phyloP scores from a whole-genome alignment of 208 protist genomes.

The Phytomonas serpens region DNA sequence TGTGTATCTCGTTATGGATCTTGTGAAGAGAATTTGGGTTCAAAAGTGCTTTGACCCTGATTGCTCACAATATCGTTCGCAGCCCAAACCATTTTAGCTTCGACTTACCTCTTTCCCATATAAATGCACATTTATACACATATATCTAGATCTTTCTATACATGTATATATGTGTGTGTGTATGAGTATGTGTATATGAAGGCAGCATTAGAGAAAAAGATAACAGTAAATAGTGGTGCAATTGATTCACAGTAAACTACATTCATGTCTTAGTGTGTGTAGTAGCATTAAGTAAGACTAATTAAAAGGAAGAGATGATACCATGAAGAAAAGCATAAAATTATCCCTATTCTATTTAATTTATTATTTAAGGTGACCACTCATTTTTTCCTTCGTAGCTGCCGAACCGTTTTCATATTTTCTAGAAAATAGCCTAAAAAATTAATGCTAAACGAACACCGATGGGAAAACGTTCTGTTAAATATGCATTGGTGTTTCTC shows the following conservation, averaged over 20 bases:
- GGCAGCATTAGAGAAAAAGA: too few species aligned
- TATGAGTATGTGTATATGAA: too few species aligned
- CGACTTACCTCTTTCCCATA: background rate
- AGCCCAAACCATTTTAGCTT: constrained; percentile 7
- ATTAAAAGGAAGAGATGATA: background rate
- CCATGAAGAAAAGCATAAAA: background rate
- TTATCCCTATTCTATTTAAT: background rate
- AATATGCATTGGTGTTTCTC: background rate
- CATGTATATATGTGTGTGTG: too few species aligned
- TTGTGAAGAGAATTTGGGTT: constrained; percentile 24
- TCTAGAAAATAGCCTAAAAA: background rate
- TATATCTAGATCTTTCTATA: too few species aligned
- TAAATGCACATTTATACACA: too few species aligned
- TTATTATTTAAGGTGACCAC: background rate
- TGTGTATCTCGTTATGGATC: constrained; percentile 65
- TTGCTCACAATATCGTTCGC: constrained; percentile 38
- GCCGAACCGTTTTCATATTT: background rate
- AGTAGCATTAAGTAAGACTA: background rate
- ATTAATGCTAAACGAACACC: background rate
- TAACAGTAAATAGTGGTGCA: background rate
- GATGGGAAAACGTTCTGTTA: background rate
- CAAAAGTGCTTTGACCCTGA: constrained; percentile 87
- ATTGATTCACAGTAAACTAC: background rate
- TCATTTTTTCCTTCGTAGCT: background rate
- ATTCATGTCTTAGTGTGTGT: background rate